Base-by-base conservation (phyloP, 768 basidiomycete species). In the Hemileccinum rubropunctum region DNA sequence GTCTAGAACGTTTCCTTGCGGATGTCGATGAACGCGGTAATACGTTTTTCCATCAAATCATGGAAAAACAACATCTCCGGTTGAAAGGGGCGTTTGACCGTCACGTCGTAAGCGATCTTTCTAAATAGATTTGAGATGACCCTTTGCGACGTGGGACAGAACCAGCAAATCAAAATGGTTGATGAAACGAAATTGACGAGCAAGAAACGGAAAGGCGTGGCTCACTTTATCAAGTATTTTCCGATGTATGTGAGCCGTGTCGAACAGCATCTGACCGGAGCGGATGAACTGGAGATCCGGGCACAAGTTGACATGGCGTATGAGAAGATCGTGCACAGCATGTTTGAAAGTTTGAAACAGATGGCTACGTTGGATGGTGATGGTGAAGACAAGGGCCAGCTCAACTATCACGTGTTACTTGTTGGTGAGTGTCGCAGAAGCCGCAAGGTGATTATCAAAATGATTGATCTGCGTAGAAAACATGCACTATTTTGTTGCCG, bases 331-430 rank as follows among this genome's bases (percentile, higher is more conserved):
- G 88, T 93, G 33, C 83, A 87, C 53, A 76, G 84, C 37, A 97
- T 98, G 82, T 95, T 98, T 62, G 94, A 92, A 39, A 87, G 83
- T 13, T 68, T 98, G 53, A 94, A 93, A 69, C 93, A 95, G 53
- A 91, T 98, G 82, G 95, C 95, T 11, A 98, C 97, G 67, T 72
- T 95, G 77, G 88, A 94, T 49, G 90, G 91, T 0, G 91, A 91
- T 48, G 88, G 82, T 0, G 95, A 98, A 63, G 95, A 94, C 67
- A 98, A 98, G 69, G 94, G 94, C 0, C 93, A 95, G 63, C 78
- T 98, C 45, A 98, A 98, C 67, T 97, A 92, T 57, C 93, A 97
- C 64, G 91, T 98, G 58, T 87, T 95, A 61, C 76, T 98, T 52
- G 88, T 98, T 49, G 95, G 95, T 95, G 61, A 60, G 88, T 68